Conservation (phyloP, 768 basidiomycete genomes). For the Pisolithus sp. region DNA sequence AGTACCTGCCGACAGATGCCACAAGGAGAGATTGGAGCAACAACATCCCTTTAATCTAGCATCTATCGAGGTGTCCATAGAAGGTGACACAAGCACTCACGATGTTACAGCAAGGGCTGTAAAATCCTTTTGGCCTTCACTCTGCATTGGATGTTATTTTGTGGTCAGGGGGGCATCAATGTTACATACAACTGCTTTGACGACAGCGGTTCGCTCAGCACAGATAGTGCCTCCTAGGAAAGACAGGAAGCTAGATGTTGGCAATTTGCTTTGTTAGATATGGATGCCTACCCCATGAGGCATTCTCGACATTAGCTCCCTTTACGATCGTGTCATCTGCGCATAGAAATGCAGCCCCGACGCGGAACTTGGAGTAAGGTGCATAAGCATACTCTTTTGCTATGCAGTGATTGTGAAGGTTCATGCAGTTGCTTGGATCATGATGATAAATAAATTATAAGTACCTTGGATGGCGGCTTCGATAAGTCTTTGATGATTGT, state of each 20-base stretch:
- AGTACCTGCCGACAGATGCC: slow-evolving; percentile 91
- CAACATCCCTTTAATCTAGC: slow-evolving; percentile 53
- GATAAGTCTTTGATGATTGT: slow-evolving; percentile 46
- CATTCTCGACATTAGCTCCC: slow-evolving; percentile 93
- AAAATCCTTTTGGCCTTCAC: slow-evolving; percentile 69
- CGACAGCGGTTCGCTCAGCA: slow-evolving; percentile 89
- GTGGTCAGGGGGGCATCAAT: background rate
- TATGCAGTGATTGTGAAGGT: slow-evolving; percentile 20
- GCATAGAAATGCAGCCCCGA: slow-evolving; percentile 81
- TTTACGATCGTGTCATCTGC: slow-evolving; percentile 66
- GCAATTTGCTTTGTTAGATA: background rate
- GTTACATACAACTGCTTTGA: slow-evolving; percentile 81
- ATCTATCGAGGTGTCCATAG: too few relatives aligned
- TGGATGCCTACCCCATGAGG: slow-evolving; percentile 20
- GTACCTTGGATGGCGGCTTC: slow-evolving; percentile 54
- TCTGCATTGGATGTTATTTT: slow-evolving; percentile 38
- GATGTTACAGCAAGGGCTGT: slow-evolving; percentile 73
- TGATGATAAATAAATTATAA: background rate
- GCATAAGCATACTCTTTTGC: slow-evolving; percentile 69
- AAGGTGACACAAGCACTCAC: slow-evolving; percentile 36
- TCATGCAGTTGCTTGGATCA: background rate
- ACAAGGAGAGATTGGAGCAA: slow-evolving; percentile 70
- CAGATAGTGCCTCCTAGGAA: slow-evolving; percentile 79
- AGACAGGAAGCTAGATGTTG: background rate
- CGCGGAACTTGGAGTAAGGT: slow-evolving; percentile 88